Percentiles rank a stretch among this genome's conserved stretches.
phyloP scores from a whole-genome alignment of 176 grass and related monocot genomes.

The Hordeum vulgare region MorexV3_pseudomolecules_assembly NC_058519.1:490624149-490624648 shows the following conservation, averaged over 20 bases:
- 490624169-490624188: not conserved
- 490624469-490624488: not conserved
- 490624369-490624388: no score
- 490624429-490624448: no score
- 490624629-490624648: no score
- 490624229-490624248: no score
- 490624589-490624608: not conserved
- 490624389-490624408: no score
- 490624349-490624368: not conserved
- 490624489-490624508: not conserved
- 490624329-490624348: no score
- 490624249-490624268: no score
- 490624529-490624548: not conserved
- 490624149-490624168: not conserved
- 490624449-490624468: not conserved
- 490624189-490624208: not conserved
- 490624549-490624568: not conserved
- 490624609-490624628: not conserved
- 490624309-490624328: no score
- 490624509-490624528: not conserved
- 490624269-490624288: no score
- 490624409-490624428: not conserved
- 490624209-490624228: no score
- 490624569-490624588: not conserved
- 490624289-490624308: no score